These are phyloP conservation scores for Podospora pseudocomata DNA, from an alignment of 495 filamentous ascomycete genomes.

Conservation along the genomic window DNA sequence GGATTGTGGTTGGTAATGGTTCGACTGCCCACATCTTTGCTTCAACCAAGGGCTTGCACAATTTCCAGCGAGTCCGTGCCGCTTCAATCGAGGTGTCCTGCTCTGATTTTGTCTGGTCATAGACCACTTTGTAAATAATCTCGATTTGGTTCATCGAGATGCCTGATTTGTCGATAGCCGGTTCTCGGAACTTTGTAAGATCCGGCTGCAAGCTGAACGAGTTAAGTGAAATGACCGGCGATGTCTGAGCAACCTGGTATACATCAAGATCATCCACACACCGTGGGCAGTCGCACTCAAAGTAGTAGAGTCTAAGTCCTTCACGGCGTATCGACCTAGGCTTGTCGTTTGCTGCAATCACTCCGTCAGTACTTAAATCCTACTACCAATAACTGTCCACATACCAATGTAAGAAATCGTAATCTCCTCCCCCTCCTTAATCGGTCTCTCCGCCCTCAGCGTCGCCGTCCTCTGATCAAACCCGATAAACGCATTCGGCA, in stretches of 20 bases:
- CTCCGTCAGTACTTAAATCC: conserved; percentile 2
- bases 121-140: conserved; percentile 25
- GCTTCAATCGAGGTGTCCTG: conserved; percentile 12
- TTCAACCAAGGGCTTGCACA: conserved; percentile 36
- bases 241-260: conserved; percentile 40
- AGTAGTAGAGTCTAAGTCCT: conserved; percentile 40
- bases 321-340: conserved; percentile 33
- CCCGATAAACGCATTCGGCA: conserved; percentile 48
- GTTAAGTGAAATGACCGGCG: conserved; percentile 39
- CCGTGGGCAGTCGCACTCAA: conserved; percentile 40
- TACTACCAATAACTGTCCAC: conserved; percentile 8
- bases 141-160: conserved; percentile 22
- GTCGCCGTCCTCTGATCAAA: conserved; percentile 43
- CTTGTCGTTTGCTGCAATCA: conserved; percentile 30
- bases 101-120: conserved; percentile 5
- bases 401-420: conserved; percentile 51
- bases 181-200: conserved; percentile 20
- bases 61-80: conserved; percentile 32
- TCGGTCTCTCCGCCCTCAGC: conserved; percentile 37
- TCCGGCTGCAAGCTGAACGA: conserved; percentile 29
- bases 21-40: conserved; percentile 40
- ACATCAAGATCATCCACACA: conserved; percentile 43
- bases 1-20: conserved; percentile 33
- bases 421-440: conserved; percentile 47
- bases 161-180: conserved; percentile 25